Percentiles rank a stretch among this genome's conserved stretches.
phyloP scores from a whole-genome alignment of 305 asterid genomes.

The Plantago coronopus region DNA sequence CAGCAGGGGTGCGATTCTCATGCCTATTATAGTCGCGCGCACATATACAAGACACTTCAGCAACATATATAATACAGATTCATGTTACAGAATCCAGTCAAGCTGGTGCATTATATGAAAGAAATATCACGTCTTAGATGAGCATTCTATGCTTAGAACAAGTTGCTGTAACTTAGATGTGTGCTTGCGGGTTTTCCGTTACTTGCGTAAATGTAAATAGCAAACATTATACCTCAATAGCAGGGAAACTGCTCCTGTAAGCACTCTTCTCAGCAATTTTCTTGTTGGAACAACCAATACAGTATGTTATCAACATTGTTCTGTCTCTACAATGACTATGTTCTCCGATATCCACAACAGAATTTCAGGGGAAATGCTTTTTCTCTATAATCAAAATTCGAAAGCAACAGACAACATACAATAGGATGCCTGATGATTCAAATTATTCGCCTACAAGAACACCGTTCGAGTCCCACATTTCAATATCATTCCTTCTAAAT shows the following conservation, averaged over 20 bases:
- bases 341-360: no score
- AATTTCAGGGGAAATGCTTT: no score
- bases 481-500: no score
- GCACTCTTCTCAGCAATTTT: no score
- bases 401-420: no score
- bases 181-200: constrained; percentile 12
- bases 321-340: no score
- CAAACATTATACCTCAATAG: constrained; percentile 4
- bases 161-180: constrained; percentile 15
- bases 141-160: constrained; percentile 2
- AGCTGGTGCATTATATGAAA: constrained; percentile 1
- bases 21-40: not conserved
- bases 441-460: no score
- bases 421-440: no score
- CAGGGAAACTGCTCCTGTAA: not conserved
- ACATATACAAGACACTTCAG: not conserved
- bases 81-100: constrained; percentile 7
- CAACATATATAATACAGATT: not conserved
- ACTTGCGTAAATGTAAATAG: constrained; percentile 10
- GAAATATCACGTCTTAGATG: not conserved
- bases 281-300: no score
- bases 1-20: constrained; percentile 11
- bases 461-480: no score
- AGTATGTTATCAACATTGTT: no score
- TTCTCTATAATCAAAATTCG: no score